Evolutionary conservation across 768 basidiomycete genomes (phyloP).

Genomic region (Cyathus striatus): DNA sequence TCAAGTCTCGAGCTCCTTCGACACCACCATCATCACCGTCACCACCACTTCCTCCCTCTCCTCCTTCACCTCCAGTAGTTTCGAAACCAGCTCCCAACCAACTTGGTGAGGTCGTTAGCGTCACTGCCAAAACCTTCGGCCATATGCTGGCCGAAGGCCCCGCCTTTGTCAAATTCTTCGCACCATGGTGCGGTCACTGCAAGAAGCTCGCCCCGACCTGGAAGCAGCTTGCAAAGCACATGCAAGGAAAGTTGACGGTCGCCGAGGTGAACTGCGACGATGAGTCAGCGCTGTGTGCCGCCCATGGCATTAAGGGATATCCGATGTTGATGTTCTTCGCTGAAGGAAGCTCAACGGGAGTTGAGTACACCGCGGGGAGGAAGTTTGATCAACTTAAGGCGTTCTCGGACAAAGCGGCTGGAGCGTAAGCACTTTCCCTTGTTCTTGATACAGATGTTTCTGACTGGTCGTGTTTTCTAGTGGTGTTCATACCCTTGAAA

Average conservation of each 20-base stretch:
- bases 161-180: conserved; percentile 69
- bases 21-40: conserved; percentile 22
- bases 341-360: conserved; percentile 48
- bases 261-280: conserved; percentile 90
- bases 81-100: conserved; percentile 24
- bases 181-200: conserved; percentile 98
- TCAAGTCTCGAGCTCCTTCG: no score
- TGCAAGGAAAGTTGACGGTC: conserved; percentile 70
- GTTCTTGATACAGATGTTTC: not conserved
- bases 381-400: conserved; percentile 64
- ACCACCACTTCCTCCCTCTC: conserved; percentile 6
- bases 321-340: conserved; percentile 74
- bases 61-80: conserved; percentile 8
- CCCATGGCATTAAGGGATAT: conserved; percentile 70
- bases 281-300: conserved; percentile 58
- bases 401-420: conserved; percentile 73
- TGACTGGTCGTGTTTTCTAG: conserved; percentile 9
- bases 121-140: conserved; percentile 32
- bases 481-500: conserved; percentile 21
- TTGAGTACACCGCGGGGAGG: conserved; percentile 76
- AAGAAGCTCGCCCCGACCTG: conserved; percentile 87
- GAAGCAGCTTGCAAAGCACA: conserved; percentile 63
- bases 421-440: conserved; percentile 46
- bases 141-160: conserved; percentile 32
- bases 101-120: conserved; percentile 29